Base-by-base conservation (phyloP, 1,284 basidiomycete species). In the Neotropicomus parvogracilis region DNA sequence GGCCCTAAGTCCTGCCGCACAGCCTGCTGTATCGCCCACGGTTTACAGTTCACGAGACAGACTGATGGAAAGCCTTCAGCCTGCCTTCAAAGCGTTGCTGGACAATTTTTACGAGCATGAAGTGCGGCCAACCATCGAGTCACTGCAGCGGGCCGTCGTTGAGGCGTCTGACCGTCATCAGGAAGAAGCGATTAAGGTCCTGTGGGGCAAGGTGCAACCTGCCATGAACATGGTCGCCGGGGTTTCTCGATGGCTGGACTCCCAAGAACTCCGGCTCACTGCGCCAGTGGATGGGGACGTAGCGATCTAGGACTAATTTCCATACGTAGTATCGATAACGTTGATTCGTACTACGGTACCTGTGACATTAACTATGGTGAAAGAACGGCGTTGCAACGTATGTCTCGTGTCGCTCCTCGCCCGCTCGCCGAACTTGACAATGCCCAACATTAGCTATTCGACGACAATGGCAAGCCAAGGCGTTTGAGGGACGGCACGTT, bases 211-310 rank as follows among this genome's bases (percentile, higher is more conserved):
- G 49, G 53, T 63, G 21, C 54, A 64, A 34, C 62, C 62, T 14
- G 64, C 64, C 4, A 65, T 63, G 62, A 62, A 64, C 27, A 58
- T 64, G 59, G 64, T 63, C 5, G 56, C 60, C 3, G 61, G 59
- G 10, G 64, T 63, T 43, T 66, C 62, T 19, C 52, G 45, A 33
- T 63, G 61, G 61, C 48, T 63, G 13, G 61, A 63, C 45, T 67
- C 64, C 7, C 63, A 66, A 20, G 61, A 62, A 31, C 57, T 67
- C 3, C 20, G 17, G 11, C 40, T 37, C 32, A 62, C 61, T n/a
- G 63, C 64, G 16, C 59, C 59, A 8, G 40, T 39, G 6, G 49
- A 53, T 8, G 46, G 14, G n/a, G 33, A 31, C 29, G 17, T 46
- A 35, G 39, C 21, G 11, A 16, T 39, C 21, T 50, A 38, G 24